Conservation (phyloP, 495 filamentous ascomycete species). For the Penicillium fimorum region DNA sequence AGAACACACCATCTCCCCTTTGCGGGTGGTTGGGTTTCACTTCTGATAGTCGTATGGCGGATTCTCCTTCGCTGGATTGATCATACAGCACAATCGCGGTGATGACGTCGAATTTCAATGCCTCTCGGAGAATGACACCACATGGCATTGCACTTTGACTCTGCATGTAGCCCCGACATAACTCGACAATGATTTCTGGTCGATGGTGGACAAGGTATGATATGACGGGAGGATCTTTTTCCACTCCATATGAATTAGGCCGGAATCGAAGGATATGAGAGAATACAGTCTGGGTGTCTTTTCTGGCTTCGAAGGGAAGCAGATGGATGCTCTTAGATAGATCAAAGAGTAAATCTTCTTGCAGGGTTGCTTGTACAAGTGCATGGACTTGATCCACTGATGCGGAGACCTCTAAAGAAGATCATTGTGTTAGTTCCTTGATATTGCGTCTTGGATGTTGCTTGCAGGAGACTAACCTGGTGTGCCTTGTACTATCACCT, state of each 20-base stretch:
- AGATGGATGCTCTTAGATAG: constrained; percentile 76
- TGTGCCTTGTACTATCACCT: constrained; percentile 78
- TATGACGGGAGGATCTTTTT: constrained; percentile 73
- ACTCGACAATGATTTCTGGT: constrained; percentile 80
- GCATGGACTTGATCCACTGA: constrained; percentile 82
- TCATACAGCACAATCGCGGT: constrained; percentile 90
- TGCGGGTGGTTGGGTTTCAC: constrained; percentile 67
- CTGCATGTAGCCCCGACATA: constrained; percentile 87
- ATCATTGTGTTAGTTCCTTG: background rate
- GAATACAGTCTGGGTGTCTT: constrained; percentile 87
- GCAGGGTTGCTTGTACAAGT: constrained; percentile 74
- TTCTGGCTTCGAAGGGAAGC: constrained; percentile 90
- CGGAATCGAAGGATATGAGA: constrained; percentile 84
- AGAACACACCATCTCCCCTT: constrained; percentile 81
- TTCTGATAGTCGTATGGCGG: constrained; percentile 54
- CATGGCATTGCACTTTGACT: constrained; percentile 91
- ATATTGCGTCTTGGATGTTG: background rate
- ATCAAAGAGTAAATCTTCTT: constrained; percentile 82
- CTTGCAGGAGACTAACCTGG: constrained; percentile 53
- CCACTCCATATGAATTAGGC: constrained; percentile 47
- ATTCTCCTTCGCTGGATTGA: constrained; percentile 64
- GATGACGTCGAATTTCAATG: constrained; percentile 85
- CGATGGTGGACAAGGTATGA: constrained; percentile 80
- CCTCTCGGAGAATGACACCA: constrained; percentile 85
- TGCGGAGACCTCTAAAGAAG: constrained; percentile 68